These are phyloP conservation scores for Pseudogymnoascus sp. DNA, from an alignment of 2,329 filamentous ascomycete genomes.

Conservation along the genomic window DNA sequence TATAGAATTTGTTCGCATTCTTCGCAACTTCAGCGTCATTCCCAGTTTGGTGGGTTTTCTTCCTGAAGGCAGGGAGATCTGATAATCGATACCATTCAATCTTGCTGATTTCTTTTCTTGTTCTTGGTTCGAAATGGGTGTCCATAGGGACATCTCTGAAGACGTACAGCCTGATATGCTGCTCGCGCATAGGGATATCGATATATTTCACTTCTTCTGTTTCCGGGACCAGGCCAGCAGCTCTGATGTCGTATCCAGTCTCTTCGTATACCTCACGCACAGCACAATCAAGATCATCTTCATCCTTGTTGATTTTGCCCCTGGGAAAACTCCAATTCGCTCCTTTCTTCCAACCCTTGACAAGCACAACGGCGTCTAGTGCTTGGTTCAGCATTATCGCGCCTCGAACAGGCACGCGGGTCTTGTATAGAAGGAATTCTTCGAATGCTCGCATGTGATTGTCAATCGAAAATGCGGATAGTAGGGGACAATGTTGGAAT, in stretches of 20 bases:
- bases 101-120: slow-evolving; percentile 94
- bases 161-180: slow-evolving; percentile 87
- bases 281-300: slow-evolving; percentile 88
- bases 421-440: slow-evolving; percentile 91
- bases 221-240: slow-evolving; percentile 66
- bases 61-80: slow-evolving; percentile 74
- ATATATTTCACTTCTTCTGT: slow-evolving; percentile 72
- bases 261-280: slow-evolving; percentile 93
- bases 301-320: slow-evolving; percentile 97
- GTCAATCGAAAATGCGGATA: slow-evolving; percentile 70
- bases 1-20: slow-evolving; percentile 87
- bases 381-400: slow-evolving; percentile 84
- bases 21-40: slow-evolving; percentile 41
- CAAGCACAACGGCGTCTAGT: slow-evolving; percentile 91
- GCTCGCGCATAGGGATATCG: slow-evolving; percentile 81
- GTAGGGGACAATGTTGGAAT: slow-evolving; percentile 86
- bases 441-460: slow-evolving; percentile 78
- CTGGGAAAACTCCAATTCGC: slow-evolving; percentile 94
- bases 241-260: slow-evolving; percentile 76
- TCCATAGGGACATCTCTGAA: slow-evolving; percentile 84
- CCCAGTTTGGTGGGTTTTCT: slow-evolving; percentile 50
- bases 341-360: slow-evolving; percentile 96
- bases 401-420: slow-evolving; percentile 83
- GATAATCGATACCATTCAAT: slow-evolving; percentile 91
- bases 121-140: slow-evolving; percentile 79